A percentile compares a stretch with the other conserved stretches of the same genome.
phyloP scores from a whole-genome alignment of 768 basidiomycete genomes.

The Leccinum obscurum region DNA sequence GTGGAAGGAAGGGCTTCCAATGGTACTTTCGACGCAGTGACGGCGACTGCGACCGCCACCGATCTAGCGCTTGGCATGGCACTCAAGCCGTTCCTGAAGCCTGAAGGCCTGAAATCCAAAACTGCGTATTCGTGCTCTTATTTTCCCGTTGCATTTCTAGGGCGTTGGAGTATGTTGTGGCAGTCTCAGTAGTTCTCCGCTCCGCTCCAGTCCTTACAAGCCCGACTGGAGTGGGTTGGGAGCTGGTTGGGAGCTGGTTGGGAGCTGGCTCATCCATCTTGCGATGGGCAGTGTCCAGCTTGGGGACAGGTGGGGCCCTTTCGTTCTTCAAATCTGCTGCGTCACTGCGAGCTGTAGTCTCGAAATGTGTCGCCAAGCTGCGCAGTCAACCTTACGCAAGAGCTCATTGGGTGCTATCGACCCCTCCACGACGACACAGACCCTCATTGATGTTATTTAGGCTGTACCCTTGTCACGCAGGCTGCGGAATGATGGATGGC shows the following conservation, averaged over 20 bases:
- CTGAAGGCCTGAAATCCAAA: background rate
- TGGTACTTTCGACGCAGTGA: slow-evolving; percentile 17
- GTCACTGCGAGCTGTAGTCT: background rate
- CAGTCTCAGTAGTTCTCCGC: background rate
- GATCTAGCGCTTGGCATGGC: background rate
- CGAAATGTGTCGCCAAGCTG: background rate
- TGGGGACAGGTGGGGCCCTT: slow-evolving; percentile 1
- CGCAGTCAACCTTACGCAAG: background rate
- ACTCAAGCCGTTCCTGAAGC: background rate
- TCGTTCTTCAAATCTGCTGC: background rate
- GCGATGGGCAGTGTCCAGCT: background rate
- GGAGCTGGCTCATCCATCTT: background rate
- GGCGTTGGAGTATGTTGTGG: background rate
- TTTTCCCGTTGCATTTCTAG: background rate
- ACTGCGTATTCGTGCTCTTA: background rate
- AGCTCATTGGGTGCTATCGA: background rate
- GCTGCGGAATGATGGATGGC: slow-evolving; percentile 6
- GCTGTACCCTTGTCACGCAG: slow-evolving; percentile 9
- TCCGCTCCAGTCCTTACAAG: slow-evolving; percentile 2
- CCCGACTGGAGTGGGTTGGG: background rate
- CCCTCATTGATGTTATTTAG: slow-evolving; percentile 9
- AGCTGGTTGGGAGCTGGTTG: background rate
- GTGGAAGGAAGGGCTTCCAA: slow-evolving; percentile 22
- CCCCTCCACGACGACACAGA: background rate
- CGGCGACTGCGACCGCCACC: slow-evolving; percentile 5